phyloP scores from a whole-genome alignment of 192 early-diverging fungal species.

The Podila horticola region DNA sequence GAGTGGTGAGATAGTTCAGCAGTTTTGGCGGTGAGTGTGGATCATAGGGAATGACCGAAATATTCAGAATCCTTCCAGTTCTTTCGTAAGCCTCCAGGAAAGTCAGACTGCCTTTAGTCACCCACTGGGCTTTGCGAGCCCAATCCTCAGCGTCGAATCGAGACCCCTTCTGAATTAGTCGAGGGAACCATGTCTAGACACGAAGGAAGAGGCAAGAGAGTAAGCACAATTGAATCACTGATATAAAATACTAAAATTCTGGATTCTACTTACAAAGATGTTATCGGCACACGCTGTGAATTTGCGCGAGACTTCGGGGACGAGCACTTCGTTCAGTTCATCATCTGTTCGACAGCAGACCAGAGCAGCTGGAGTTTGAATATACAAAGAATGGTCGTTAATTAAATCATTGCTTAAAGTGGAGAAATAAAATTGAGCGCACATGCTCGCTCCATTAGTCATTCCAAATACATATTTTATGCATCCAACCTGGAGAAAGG shows the following conservation, averaged over 20 bases:
- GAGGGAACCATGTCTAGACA: constrained; percentile 51
- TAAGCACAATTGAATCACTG: neutral
- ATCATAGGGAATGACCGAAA: constrained; percentile 81
- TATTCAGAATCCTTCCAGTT: constrained; percentile 89
- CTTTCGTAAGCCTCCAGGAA: constrained; percentile 91
- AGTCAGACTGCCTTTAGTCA: constrained; percentile 82
- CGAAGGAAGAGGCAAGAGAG: neutral
- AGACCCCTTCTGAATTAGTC: constrained; percentile 56
- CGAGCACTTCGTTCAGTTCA: constrained; percentile 65
- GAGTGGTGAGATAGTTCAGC: constrained; percentile 88
- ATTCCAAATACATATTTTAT: constrained; percentile 13
- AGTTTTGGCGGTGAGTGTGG: constrained; percentile 81
- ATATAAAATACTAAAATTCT: neutral
- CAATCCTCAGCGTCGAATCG: constrained; percentile 71
- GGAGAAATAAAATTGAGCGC: constrained; percentile 10
- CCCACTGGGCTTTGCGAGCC: constrained; percentile 72
- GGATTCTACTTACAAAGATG: constrained; percentile 24
- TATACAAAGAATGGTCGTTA: neutral
- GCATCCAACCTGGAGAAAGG: neutral
- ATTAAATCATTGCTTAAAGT: neutral
- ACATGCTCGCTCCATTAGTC: constrained; percentile 21
- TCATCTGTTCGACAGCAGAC: constrained; percentile 76
- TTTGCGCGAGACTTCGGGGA: constrained; percentile 57
- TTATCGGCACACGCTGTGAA: constrained; percentile 66
- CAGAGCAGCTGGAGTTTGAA: constrained; percentile 61